Conservation (phyloP, 2,329 filamentous ascomycete species). For the Penicillium sp. region DNA sequence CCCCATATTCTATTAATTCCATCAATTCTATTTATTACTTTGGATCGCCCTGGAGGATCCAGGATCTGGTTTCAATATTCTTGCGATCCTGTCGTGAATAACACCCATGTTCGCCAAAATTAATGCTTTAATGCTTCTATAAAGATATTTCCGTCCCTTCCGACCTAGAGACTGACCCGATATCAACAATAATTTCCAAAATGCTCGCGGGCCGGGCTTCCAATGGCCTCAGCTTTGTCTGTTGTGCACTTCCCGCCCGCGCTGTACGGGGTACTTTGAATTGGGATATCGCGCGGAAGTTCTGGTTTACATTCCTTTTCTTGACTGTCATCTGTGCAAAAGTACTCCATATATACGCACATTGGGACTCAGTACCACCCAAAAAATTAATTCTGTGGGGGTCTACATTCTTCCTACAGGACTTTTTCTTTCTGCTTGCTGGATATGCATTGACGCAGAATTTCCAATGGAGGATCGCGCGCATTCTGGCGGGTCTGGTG, state of each 20-base stretch:
- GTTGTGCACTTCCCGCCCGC: conserved; percentile 16
- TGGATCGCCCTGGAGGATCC: not conserved
- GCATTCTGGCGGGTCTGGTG: conserved; percentile 5
- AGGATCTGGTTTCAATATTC: not conserved
- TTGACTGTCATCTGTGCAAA: conserved; percentile 22
- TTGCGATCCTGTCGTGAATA: not conserved
- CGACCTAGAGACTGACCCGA: not conserved
- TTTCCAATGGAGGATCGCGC: conserved; percentile 7
- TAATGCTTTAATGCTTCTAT: not conserved
- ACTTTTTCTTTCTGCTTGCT: conserved; percentile 17
- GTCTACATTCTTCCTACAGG: conserved; percentile 24
- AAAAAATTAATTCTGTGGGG: conserved; percentile 21
- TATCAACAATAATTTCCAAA: not conserved
- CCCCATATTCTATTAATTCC: conserved; percentile 12
- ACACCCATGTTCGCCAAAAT: not conserved
- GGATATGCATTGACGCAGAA: conserved; percentile 11
- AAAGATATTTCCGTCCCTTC: not conserved
- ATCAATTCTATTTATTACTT: conserved; percentile 12
- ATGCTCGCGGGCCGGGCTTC: conserved; percentile 1
- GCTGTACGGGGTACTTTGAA: conserved; percentile 4
- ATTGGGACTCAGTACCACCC: conserved; percentile 17
- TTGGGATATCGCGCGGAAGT: conserved; percentile 17
- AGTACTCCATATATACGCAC: conserved; percentile 23
- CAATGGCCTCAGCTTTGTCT: conserved; percentile 6
- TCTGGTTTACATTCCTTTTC: conserved; percentile 21